These are phyloP conservation scores for Acanthamoeba culbertsoni DNA, from an alignment of 208 protist genomes.

Conservation along the genomic window DNA sequence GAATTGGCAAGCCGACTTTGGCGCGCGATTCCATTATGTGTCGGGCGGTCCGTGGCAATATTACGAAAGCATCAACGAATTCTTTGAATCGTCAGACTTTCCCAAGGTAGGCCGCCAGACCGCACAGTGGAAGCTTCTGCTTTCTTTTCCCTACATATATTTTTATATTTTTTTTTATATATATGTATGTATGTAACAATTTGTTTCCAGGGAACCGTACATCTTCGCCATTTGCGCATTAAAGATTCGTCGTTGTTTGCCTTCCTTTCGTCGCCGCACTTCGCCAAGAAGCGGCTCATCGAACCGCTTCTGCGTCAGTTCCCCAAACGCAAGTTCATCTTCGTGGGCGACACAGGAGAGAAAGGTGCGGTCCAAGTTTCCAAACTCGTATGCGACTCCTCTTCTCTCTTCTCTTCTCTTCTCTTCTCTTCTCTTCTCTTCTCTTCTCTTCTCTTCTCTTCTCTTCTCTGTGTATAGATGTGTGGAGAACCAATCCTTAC, in stretches of 20 bases:
- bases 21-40: constrained; percentile 49
- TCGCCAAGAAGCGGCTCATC: constrained; percentile 42
- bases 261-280: constrained; percentile 14
- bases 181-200: background rate
- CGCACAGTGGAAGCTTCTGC: too few relatives aligned
- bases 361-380: background rate
- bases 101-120: too few relatives aligned
- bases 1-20: constrained; percentile 6
- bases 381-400: background rate
- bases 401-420: background rate
- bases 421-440: background rate
- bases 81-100: constrained; percentile 10
- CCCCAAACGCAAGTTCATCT: constrained; percentile 58
- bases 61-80: constrained; percentile 15
- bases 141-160: background rate
- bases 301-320: constrained; percentile 37
- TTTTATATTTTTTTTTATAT: background rate
- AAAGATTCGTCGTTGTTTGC: constrained; percentile 28
- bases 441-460: background rate
- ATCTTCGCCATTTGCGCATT: constrained; percentile 44
- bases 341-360: constrained; percentile 44
- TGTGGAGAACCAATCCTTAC: background rate
- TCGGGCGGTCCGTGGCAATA: constrained; percentile 48
- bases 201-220: constrained; percentile 34
- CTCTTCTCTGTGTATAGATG: background rate